phyloP scores from a whole-genome alignment of 148 eudicot genomes.

The Euryodendron excelsum region DNA sequence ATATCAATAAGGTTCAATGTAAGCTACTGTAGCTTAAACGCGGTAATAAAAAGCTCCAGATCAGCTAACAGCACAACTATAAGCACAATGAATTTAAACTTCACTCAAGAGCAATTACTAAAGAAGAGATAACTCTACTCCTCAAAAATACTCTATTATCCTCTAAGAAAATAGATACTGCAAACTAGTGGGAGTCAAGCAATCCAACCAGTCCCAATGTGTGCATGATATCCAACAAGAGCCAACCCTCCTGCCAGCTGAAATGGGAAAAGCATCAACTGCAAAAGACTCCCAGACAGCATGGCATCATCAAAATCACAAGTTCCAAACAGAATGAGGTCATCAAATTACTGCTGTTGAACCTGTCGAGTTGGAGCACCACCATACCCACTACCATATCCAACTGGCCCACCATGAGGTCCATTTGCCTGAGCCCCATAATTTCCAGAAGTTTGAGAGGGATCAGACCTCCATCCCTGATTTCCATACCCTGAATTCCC shows the following conservation, averaged over 20 bases:
- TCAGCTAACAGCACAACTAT: constrained; percentile 38
- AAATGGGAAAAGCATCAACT: constrained; percentile 13
- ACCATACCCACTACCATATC: constrained; percentile 69
- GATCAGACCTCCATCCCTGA: constrained; percentile 63
- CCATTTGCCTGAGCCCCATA: constrained; percentile 40
- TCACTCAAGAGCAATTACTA: constrained; percentile 33
- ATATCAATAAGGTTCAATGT: constrained; percentile 11
- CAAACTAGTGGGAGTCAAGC: constrained; percentile 65
- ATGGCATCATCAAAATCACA: too few relatives aligned
- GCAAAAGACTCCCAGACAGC: constrained; percentile 3
- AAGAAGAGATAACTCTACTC: constrained; percentile 37
- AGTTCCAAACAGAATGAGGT: neutral
- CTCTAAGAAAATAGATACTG: constrained; percentile 41
- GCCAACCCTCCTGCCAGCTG: constrained; percentile 19
- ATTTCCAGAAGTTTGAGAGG: constrained; percentile 49
- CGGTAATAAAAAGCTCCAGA: constrained; percentile 32
- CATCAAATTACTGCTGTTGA: constrained; percentile 42
- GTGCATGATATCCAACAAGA: constrained; percentile 24
- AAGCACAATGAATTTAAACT: constrained; percentile 58
- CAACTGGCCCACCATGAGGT: constrained; percentile 49
- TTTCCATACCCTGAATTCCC: constrained; percentile 69
- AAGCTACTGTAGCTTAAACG: constrained; percentile 40
- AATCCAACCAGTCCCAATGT: constrained; percentile 73
- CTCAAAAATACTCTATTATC: constrained; percentile 41
- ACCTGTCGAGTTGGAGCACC: constrained; percentile 60